Conservation (phyloP, 2,329 filamentous ascomycete genomes). For the Cercospora sesami region DNA sequence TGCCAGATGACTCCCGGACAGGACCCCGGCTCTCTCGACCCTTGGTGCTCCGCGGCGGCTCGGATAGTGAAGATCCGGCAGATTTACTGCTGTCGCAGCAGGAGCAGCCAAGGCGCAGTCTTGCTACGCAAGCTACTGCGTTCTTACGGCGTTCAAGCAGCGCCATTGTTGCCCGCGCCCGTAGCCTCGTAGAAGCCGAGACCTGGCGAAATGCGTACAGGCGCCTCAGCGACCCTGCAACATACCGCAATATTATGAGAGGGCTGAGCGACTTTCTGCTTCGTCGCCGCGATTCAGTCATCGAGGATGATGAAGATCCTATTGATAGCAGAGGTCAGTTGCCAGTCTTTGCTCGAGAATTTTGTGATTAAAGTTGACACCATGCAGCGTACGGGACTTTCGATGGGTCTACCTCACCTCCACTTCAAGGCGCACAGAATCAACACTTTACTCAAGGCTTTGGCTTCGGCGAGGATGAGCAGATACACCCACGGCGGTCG, state of each 20-base stretch:
- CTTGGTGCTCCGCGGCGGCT: constrained; percentile 1
- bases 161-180: not conserved
- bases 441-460: not conserved
- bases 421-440: not conserved
- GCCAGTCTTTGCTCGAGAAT: not conserved
- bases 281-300: constrained; percentile 1
- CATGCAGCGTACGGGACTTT: not conserved
- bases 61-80: not conserved
- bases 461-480: not conserved
- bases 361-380: not conserved
- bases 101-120: not conserved
- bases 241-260: not conserved
- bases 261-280: not conserved
- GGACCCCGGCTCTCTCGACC: not conserved
- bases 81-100: not conserved
- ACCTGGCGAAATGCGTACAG: constrained; percentile 3
- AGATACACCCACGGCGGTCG: not conserved
- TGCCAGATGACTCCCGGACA: not conserved
- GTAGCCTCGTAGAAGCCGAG: not conserved
- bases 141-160: not conserved
- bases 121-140: not conserved
- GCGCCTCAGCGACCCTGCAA: constrained; percentile 5
- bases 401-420: not conserved
- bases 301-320: not conserved
- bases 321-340: not conserved